Percentiles rank a stretch among this genome's conserved stretches.
Conservation (phyloP, 1,139 yeast species). For the Ogataea hybrid region DNA sequence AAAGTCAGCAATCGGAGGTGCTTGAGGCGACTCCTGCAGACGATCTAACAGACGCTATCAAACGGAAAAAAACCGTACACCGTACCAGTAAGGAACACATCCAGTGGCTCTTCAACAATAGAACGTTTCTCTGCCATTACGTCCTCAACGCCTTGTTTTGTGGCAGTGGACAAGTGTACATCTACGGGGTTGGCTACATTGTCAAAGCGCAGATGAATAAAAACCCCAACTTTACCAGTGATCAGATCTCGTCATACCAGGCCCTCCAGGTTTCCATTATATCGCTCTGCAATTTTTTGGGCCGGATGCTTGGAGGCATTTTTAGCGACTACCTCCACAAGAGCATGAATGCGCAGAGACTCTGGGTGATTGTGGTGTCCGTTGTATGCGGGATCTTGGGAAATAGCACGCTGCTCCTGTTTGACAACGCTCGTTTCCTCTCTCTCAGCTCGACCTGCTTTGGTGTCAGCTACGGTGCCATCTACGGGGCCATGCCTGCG, state of each 20-base stretch:
- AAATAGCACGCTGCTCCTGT: constrained; percentile 37
- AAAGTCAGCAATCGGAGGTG: constrained; percentile 4
- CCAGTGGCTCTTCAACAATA: constrained; percentile 22
- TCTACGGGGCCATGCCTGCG: constrained; percentile 81
- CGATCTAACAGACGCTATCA: constrained; percentile 3
- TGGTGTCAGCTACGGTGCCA: constrained; percentile 78
- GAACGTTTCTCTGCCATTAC: constrained; percentile 46
- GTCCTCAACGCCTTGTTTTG: constrained; percentile 59
- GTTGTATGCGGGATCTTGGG: constrained; percentile 40
- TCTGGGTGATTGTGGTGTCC: constrained; percentile 65
- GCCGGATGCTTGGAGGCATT: constrained; percentile 68
- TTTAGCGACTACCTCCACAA: constrained; percentile 59
- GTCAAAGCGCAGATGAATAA: constrained; percentile 50
- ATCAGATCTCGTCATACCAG: constrained; percentile 42
- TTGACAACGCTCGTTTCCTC: constrained; percentile 37
- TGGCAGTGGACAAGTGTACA: constrained; percentile 77
- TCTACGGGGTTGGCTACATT: constrained; percentile 70
- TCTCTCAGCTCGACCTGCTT: constrained; percentile 56
- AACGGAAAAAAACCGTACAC: constrained; percentile 11
- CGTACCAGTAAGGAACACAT: constrained; percentile 25
- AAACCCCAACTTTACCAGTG: constrained; percentile 29
- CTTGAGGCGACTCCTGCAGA: background rate
- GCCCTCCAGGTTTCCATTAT: constrained; percentile 72
- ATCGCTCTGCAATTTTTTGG: constrained; percentile 64
- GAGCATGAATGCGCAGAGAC: constrained; percentile 50